Evolutionary conservation across 1,284 basidiomycete species (phyloP).

Genomic region (Blastosporella zonata): DNA sequence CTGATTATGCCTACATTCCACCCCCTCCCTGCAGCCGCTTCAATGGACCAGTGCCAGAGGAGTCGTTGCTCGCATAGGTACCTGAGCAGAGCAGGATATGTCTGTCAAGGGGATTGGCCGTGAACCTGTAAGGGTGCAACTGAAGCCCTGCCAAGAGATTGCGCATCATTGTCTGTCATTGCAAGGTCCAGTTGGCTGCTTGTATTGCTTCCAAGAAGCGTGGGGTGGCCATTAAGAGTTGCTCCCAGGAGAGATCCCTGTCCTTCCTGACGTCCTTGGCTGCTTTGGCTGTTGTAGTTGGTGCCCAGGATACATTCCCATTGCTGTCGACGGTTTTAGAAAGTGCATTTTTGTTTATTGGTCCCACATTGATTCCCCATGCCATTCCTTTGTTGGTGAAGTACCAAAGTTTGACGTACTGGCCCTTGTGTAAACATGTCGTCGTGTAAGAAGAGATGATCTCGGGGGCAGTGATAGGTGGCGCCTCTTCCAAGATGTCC

Average conservation of each 20-base stretch:
- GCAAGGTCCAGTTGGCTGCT: neutral
- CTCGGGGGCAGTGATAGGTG: too few species aligned
- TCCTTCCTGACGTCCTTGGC: neutral
- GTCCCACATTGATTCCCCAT: too few species aligned
- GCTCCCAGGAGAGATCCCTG: neutral
- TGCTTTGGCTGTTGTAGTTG: neutral
- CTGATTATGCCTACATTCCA: conserved; percentile 3
- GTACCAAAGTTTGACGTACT: too few species aligned
- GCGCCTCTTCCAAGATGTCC: too few species aligned
- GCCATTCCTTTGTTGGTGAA: too few species aligned
- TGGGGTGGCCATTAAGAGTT: neutral
- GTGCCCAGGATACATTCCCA: neutral
- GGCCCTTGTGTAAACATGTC: too few species aligned
- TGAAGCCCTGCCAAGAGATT: conserved; percentile 1
- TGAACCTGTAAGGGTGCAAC: neutral
- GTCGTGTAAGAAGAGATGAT: too few species aligned
- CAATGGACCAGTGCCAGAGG: too few species aligned
- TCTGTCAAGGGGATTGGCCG: neutral
- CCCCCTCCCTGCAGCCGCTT: too few species aligned
- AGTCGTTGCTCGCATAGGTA: too few species aligned
- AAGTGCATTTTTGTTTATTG: neutral
- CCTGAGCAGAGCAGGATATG: too few species aligned
- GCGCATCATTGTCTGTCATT: neutral
- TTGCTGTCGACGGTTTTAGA: neutral
- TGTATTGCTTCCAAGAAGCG: neutral